Evolutionary conservation across 345 rosid genomes (phyloP).

Genomic region (Hibiscus trionum): DNA sequence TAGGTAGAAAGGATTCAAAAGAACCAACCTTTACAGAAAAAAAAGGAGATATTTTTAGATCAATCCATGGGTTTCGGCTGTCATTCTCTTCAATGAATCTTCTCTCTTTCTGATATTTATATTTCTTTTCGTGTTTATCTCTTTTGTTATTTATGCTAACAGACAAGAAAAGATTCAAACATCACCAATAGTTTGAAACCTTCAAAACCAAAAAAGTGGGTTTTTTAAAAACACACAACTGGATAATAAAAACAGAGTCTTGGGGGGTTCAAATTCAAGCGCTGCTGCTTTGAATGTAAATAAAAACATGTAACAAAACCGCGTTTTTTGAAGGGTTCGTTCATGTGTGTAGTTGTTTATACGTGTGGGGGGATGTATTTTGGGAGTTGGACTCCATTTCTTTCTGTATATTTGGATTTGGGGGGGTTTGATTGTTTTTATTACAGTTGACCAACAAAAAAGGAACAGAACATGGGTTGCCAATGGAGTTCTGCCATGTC

Average conservation of each 20-base stretch:
- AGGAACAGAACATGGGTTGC: neutral
- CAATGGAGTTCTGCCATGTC: neutral
- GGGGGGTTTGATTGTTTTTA: slow-evolving; percentile 1
- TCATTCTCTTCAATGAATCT: slow-evolving; percentile 15
- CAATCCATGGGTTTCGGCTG: slow-evolving; percentile 18
- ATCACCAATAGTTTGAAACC: slow-evolving; percentile 26
- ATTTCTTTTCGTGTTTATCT: neutral
- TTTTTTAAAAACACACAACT: neutral
- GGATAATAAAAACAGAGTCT: too few relatives aligned
- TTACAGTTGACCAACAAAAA: neutral
- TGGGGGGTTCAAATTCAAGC: neutral
- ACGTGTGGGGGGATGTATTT: neutral
- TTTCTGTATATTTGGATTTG: neutral
- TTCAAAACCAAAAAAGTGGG: slow-evolving; percentile 23
- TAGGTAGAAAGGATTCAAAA: slow-evolving; percentile 18
- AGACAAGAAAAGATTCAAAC: neutral
- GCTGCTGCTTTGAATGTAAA: neutral
- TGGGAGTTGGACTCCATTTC: neutral
- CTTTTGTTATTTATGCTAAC: slow-evolving; percentile 2
- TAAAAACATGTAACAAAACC: neutral
- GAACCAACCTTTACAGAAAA: slow-evolving; percentile 6
- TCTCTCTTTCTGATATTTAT: neutral
- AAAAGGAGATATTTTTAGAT: slow-evolving; percentile 12
- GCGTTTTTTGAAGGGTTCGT: neutral
- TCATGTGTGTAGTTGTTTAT: neutral